Conservation (phyloP, 768 basidiomycete genomes). For the Lactarius quietus region DNA sequence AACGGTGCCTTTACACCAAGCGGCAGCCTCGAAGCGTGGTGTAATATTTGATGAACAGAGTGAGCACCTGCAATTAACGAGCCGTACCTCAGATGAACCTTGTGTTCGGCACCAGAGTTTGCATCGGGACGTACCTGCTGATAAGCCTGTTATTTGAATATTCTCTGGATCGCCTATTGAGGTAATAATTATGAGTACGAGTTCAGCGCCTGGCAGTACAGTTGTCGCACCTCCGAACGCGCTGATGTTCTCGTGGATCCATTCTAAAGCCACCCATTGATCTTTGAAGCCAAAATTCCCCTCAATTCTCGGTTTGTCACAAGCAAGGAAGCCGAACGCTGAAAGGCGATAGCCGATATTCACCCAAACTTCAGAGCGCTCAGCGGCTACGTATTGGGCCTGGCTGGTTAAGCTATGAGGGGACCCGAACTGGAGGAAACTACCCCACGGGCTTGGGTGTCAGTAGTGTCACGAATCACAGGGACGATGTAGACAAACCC, state of each 20-base stretch:
- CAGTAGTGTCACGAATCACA: background rate
- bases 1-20: constrained; percentile 57
- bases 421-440: constrained; percentile 77
- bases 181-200: background rate
- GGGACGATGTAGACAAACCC: constrained; percentile 42
- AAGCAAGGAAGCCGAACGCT: constrained; percentile 72
- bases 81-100: background rate
- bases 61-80: constrained; percentile 50
- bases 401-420: constrained; percentile 59
- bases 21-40: constrained; percentile 63
- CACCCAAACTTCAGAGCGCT: constrained; percentile 66
- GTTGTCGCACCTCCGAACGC: constrained; percentile 59
- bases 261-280: constrained; percentile 73
- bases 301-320: constrained; percentile 52
- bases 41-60: constrained; percentile 70
- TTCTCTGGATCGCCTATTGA: constrained; percentile 53
- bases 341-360: constrained; percentile 77
- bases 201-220: background rate
- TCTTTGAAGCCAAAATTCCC: constrained; percentile 87
- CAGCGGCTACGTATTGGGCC: constrained; percentile 63
- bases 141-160: constrained; percentile 64
- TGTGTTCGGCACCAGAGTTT: background rate
- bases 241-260: constrained; percentile 64
- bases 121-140: constrained; percentile 48
- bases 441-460: constrained; percentile 29